Base-by-base conservation (phyloP, 768 basidiomycete species). In the Trametes maxima region DNA sequence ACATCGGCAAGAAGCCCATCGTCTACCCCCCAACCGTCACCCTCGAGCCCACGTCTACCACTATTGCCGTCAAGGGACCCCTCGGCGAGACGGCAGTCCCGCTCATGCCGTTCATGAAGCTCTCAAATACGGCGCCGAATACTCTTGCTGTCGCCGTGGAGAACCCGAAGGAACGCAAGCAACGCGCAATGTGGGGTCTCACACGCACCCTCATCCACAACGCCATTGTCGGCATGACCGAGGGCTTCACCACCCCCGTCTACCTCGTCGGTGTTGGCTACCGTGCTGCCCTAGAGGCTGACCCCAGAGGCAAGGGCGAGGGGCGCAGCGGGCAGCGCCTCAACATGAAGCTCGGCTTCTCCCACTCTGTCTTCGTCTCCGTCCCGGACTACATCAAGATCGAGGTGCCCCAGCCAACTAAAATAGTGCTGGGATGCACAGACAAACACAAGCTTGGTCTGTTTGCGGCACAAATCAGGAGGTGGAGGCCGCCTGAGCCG, bases 241-340 rank as follows among this genome's bases (percentile, higher is more conserved):
- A 87, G 60, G 95, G 95, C 4, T 98, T 92, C 77, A 82, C 82
- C 0, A 81, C 92, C 10, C 88, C 93, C 14, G 74, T 99, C 16
- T 89, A 88, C 70, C 85, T 99, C 63, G 95, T 98, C 63, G 96
- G 96, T 17, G 94, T 99, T 36, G 95, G 96, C 1, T 99, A 94
- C 78, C 83, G 96, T 69, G 95, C 88, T 8, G 85, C 85, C 2
- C 74, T 98, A 59, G 96, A 99, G 77, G 82, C 84, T 11, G 89
- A 92, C 69, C 90, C 91, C 19, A 75, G 88, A 35, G 87, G 73
- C 14, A 80, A 79, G 53, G 64, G 75, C 21, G 77, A 83, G 50
- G 87, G 85, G 42, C 79, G 83, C 58, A 84, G 78, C 43, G 86
- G 87, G 22, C 77, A 86, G 73, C 78, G 90, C 54, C 76, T 98